These are phyloP conservation scores for Fusarium keratoplasticum DNA, from an alignment of 2,329 filamentous ascomycete species.

Conservation along the genomic window DNA sequence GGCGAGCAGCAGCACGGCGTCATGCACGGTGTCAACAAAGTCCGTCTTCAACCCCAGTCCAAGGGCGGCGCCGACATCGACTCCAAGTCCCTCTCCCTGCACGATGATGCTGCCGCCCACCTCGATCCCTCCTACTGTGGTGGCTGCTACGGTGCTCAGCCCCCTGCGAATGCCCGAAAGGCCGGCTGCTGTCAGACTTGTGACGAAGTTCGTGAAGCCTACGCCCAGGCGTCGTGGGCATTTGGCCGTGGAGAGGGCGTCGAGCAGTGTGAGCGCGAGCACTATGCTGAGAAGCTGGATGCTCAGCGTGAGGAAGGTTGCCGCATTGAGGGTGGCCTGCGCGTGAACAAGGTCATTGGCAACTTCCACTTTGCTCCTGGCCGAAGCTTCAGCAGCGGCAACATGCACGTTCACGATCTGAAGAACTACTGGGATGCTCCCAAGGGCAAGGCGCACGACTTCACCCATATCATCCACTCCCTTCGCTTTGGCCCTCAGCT, in stretches of 20 bases:
- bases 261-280: conserved; percentile 94
- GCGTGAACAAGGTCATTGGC: conserved; percentile 97
- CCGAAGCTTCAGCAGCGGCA: conserved; percentile 94
- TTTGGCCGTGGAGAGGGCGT: conserved; percentile 93
- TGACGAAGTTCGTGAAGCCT: conserved; percentile 95
- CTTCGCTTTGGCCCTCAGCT: conserved; percentile 94
- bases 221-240: conserved; percentile 89
- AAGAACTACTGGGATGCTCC: conserved; percentile 91
- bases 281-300: conserved; percentile 90
- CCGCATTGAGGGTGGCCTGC: conserved; percentile 89
- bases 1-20: conserved; percentile 97
- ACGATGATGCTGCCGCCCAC: conserved; percentile 77
- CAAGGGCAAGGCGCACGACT: conserved; percentile 79
- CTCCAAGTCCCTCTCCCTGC: conserved; percentile 72
- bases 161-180: conserved; percentile 79
- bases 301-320: conserved; percentile 92
- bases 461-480: conserved; percentile 88
- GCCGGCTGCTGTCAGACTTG: conserved; percentile 96
- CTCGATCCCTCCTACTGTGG: conserved; percentile 94
- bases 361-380: conserved; percentile 99
- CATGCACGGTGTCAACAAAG: conserved; percentile 91
- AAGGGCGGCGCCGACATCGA: conserved; percentile 85
- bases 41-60: conserved; percentile 77
- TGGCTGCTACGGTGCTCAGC: conserved; percentile 85
- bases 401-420: conserved; percentile 97